Conservation (phyloP, 495 filamentous ascomycete species). For the Neurospora sp. region DNA sequence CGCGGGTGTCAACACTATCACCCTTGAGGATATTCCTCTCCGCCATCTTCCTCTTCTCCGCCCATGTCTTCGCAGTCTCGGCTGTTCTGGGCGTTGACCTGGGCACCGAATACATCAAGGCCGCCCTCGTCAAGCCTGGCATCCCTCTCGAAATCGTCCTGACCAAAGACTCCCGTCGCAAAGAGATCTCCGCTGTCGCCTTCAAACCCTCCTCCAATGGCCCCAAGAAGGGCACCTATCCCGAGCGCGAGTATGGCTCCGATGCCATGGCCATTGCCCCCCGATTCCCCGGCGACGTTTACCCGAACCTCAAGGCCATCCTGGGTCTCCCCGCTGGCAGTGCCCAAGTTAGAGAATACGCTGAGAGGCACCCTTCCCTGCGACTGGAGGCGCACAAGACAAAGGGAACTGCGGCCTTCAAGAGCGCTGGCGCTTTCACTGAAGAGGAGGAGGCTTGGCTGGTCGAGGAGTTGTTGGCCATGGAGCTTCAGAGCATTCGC, state of each 20-base stretch:
- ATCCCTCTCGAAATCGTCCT: slow-evolving; percentile 97
- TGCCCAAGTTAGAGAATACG: slow-evolving; percentile 57
- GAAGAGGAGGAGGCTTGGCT: slow-evolving; percentile 61
- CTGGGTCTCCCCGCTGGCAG: slow-evolving; percentile 60
- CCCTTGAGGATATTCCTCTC: slow-evolving; percentile 35
- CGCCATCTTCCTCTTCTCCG: slow-evolving; percentile 38
- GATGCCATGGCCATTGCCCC: slow-evolving; percentile 82
- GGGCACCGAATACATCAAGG: slow-evolving; percentile 96
- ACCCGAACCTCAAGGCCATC: slow-evolving; percentile 82
- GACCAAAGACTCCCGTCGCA: slow-evolving; percentile 96
- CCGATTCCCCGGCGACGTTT: slow-evolving; percentile 86
- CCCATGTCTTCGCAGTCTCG: slow-evolving; percentile 43
- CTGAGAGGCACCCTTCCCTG: slow-evolving; percentile 60
- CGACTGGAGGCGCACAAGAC: slow-evolving; percentile 43
- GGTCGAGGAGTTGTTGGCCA: slow-evolving; percentile 90
- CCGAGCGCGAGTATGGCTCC: slow-evolving; percentile 83
- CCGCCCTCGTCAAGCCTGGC: slow-evolving; percentile 90
- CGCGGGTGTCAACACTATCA: slow-evolving; percentile 26
- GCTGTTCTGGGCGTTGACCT: slow-evolving; percentile 89
- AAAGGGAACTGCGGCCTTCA: slow-evolving; percentile 65
- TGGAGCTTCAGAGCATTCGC: slow-evolving; percentile 86
- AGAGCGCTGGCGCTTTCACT: slow-evolving; percentile 54
- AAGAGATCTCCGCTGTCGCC: slow-evolving; percentile 82
- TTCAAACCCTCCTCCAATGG: slow-evolving; percentile 72
- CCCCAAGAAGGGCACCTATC: slow-evolving; percentile 53